phyloP scores from a whole-genome alignment of 2,329 filamentous ascomycete genomes.

The Fusarium graminum region DNA sequence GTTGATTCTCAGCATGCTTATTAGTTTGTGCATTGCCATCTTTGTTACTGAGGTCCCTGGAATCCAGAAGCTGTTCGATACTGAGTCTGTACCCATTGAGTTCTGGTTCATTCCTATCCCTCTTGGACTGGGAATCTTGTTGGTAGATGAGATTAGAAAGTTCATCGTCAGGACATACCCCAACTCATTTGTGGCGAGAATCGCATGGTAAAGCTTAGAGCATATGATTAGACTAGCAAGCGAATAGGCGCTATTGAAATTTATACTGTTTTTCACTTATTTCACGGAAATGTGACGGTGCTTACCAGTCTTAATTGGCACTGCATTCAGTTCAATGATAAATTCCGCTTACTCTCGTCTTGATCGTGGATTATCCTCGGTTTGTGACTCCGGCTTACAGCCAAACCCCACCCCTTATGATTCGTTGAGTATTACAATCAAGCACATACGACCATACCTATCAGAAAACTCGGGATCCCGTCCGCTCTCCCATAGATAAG shows the following conservation, averaged over 20 bases:
- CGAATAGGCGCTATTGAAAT: no score
- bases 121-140: conserved; percentile 63
- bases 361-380: no score
- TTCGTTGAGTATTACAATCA: neutral
- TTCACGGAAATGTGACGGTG: no score
- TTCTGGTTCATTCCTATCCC: conserved; percentile 66
- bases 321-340: no score
- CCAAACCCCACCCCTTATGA: neutral
- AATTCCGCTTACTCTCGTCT: no score
- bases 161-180: conserved; percentile 62
- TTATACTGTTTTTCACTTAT: no score
- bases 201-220: conserved; percentile 59
- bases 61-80: conserved; percentile 62
- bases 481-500: neutral
- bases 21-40: conserved; percentile 64
- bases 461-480: neutral
- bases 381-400: no score
- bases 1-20: conserved; percentile 60
- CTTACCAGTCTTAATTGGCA: no score
- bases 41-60: conserved; percentile 67
- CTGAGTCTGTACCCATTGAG: conserved; percentile 63
- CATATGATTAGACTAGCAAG: no score
- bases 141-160: conserved; percentile 67
- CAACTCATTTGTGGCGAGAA: conserved; percentile 58
- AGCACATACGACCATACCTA: neutral